phyloP scores from a whole-genome alignment of 345 rosid species.

The Pistacia atlantica region DNA sequence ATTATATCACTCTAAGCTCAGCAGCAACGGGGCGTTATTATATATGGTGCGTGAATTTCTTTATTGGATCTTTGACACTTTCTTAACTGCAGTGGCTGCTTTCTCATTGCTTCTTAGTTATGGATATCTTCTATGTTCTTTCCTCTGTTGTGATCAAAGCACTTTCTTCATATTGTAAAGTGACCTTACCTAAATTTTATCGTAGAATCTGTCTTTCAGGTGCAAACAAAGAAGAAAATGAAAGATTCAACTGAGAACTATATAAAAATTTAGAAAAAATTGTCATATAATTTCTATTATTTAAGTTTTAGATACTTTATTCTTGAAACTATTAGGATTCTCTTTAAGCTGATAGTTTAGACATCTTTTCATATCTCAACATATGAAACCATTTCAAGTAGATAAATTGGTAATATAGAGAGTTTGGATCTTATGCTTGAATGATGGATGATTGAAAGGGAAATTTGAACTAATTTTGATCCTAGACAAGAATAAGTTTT shows the following conservation, averaged over 20 bases:
- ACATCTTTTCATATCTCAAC: no score
- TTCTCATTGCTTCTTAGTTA: background rate
- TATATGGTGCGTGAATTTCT: background rate
- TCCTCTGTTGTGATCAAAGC: background rate
- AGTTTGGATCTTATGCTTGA: no score
- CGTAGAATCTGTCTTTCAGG: background rate
- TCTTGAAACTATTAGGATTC: no score
- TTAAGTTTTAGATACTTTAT: no score
- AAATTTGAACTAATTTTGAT: no score
- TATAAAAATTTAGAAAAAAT: no score
- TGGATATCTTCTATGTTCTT: background rate
- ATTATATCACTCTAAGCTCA: background rate
- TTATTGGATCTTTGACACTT: background rate
- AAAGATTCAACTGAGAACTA: background rate
- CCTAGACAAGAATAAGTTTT: background rate
- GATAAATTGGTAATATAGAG: no score
- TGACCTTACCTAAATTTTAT: background rate
- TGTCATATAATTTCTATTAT: background rate
- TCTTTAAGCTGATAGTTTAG: no score
- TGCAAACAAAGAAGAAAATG: background rate
- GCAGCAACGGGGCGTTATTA: background rate
- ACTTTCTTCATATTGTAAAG: background rate
- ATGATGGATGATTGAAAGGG: no score
- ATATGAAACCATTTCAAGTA: no score
- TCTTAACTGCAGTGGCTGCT: no score